phyloP scores from a whole-genome alignment of 2,329 filamentous ascomycete genomes.

The Colletotrichum phormii region DNA sequence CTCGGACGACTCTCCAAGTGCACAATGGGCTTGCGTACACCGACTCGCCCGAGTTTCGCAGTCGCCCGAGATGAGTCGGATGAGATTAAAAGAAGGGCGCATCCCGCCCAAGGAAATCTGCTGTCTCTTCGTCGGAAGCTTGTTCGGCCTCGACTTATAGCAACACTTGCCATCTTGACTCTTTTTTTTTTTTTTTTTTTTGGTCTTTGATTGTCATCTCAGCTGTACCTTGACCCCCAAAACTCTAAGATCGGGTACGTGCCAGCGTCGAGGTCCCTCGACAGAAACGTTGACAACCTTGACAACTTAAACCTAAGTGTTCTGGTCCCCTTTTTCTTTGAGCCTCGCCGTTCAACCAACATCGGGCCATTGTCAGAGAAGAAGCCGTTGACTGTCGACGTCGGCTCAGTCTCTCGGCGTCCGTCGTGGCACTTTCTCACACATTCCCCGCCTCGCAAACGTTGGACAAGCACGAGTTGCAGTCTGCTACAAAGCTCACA shows the following conservation, averaged over 20 bases:
- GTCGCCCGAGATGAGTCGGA: neutral
- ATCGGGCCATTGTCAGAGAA: neutral
- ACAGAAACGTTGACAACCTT: neutral
- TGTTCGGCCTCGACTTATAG: conserved; percentile 1
- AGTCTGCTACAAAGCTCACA: neutral
- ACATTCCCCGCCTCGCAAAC: neutral
- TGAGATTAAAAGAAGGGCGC: neutral
- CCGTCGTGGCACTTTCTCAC: neutral
- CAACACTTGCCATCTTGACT: conserved; percentile 2
- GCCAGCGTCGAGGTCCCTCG: neutral
- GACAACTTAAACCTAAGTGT: neutral
- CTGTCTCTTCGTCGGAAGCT: neutral
- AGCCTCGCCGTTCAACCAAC: neutral
- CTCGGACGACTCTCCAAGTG: conserved; percentile 2
- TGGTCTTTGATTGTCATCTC: conserved; percentile 19
- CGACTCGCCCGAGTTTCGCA: neutral
- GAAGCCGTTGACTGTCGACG: neutral
- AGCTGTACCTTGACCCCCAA: conserved; percentile 1
- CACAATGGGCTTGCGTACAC: neutral
- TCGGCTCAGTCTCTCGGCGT: neutral
- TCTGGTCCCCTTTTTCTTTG: neutral
- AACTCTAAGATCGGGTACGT: neutral
- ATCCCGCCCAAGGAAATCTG: neutral
- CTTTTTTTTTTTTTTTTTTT: neutral
- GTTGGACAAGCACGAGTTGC: neutral